Evolutionary conservation across 2,329 filamentous ascomycete genomes (phyloP), one percentile per base, ranked within the genome.

Genomic region (Endocalyx cinctus): DNA sequence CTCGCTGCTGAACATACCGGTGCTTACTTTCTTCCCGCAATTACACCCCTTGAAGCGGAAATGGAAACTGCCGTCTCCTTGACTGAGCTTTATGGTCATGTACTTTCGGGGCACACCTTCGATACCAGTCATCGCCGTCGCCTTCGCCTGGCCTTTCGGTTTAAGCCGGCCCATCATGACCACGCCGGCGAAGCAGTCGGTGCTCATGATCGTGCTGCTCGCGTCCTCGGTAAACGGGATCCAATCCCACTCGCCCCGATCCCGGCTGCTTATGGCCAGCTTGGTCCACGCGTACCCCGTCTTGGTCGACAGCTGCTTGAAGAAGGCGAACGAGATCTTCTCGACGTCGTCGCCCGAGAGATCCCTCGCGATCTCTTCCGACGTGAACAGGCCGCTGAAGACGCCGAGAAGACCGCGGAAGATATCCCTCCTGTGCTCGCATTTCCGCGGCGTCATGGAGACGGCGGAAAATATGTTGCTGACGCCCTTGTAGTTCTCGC

Each of bases 391-490:
- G 6, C 51, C 49, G 23, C 29, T 41, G 22, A 54, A 54, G n/a
- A 54, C 38, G 18, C 51, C 50, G 8, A 54, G 42, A 14, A 52
- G 44, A 2, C 50, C 51, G 30, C 38, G 41, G 35, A 51, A 54
- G n/a, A 54, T 42, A 29, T 43, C 40, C 0, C 15, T 8, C 35
- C 26, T 38, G 10, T 29, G 19, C 13, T 23, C 10, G 28, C 49
- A 54, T 31, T 42, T 29, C 6, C 55, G 39, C 11, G 48, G 45
- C 7, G 11, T 37, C 8, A 57, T 45, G 3, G 56, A 55, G 17
- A 58, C 44, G 25, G 54, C 55, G 1, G 55, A 58, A 36, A 59
- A 59, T 6, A 59, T 46, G 29, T 58, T 58, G 35, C 50, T 48
- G 8, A 58, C 39, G 2, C 55, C 56, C 26, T 44, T 46, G 34